Conservation (phyloP, 306 rosid species). For the Oemleria cerasiformis region DNA sequence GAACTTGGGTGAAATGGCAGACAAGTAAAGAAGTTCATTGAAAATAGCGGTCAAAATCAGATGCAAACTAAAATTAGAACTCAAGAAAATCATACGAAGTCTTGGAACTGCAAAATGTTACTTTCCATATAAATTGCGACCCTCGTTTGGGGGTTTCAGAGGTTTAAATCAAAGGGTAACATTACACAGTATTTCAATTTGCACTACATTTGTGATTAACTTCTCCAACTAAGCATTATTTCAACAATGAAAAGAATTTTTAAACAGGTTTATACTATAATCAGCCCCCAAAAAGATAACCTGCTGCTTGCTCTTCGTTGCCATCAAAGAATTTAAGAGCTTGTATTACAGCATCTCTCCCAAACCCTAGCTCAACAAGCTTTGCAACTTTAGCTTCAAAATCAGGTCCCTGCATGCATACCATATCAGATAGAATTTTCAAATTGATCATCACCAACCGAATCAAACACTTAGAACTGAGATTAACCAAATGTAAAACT, state of each 20-base stretch:
- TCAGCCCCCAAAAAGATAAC: constrained; percentile 52
- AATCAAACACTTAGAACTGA: background rate
- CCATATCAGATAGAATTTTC: background rate
- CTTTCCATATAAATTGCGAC: background rate
- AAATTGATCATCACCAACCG: background rate
- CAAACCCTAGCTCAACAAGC: constrained; percentile 91
- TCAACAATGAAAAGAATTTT: background rate
- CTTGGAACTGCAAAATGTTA: background rate
- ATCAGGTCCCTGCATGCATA: constrained; percentile 51
- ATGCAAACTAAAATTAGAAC: background rate
- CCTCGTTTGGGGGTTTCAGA: background rate
- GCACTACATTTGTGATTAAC: background rate
- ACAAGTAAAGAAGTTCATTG: background rate
- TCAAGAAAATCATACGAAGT: background rate
- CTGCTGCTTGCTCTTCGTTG: constrained; percentile 58
- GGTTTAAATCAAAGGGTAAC: constrained; percentile 8
- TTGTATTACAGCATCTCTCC: constrained; percentile 73
- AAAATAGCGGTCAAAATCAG: background rate
- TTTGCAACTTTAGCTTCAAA: constrained; percentile 86
- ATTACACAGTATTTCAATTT: constrained; percentile 7
- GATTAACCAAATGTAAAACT: background rate
- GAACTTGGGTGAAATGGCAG: no score
- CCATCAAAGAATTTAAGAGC: constrained; percentile 75
- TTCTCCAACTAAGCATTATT: constrained; percentile 5
- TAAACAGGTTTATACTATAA: background rate